A percentile compares a stretch with the other conserved stretches of the same genome.
These are phyloP conservation scores for Eucommia ulmoides DNA, from an alignment of 257 asterid species.

Conservation along the genomic window DNA sequence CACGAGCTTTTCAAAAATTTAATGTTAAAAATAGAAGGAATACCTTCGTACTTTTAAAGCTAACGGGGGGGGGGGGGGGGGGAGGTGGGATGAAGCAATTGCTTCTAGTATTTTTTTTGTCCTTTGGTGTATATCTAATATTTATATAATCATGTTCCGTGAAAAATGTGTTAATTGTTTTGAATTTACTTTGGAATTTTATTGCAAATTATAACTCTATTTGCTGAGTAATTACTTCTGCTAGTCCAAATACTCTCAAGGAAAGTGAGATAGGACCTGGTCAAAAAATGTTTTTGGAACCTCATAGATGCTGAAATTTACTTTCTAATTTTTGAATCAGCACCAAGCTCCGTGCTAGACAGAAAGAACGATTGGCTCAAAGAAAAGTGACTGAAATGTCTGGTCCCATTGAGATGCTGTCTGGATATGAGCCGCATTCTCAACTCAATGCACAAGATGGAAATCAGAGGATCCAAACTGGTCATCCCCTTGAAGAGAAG, in stretches of 20 bases:
- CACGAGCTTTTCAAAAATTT: too few relatives aligned
- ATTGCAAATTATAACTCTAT: too few relatives aligned
- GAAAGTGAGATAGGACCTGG: background rate
- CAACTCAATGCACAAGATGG: constrained; percentile 26
- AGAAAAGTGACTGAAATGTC: constrained; percentile 30
- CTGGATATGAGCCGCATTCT: constrained; percentile 19
- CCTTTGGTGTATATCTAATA: too few relatives aligned
- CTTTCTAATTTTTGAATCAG: constrained; percentile 23
- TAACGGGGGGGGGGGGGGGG: too few relatives aligned
- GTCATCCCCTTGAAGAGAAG: constrained; percentile 35
- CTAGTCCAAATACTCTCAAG: background rate
- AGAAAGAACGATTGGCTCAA: constrained; percentile 58
- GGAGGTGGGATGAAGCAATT: too few relatives aligned
- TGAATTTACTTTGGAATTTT: too few relatives aligned
- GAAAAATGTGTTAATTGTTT: too few relatives aligned
- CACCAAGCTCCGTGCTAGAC: constrained; percentile 77
- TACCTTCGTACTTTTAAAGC: too few relatives aligned
- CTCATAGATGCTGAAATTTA: background rate
- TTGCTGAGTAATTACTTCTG: too few relatives aligned
- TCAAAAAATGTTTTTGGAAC: background rate
- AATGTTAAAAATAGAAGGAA: too few relatives aligned
- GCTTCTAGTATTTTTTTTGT: too few relatives aligned
- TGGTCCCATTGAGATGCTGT: constrained; percentile 18
- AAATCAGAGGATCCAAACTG: constrained; percentile 18
- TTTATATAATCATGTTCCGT: too few relatives aligned